These are phyloP conservation scores for Chondrus crispus DNA, from an alignment of 23 red algal species.

Conservation along the genomic window DNA sequence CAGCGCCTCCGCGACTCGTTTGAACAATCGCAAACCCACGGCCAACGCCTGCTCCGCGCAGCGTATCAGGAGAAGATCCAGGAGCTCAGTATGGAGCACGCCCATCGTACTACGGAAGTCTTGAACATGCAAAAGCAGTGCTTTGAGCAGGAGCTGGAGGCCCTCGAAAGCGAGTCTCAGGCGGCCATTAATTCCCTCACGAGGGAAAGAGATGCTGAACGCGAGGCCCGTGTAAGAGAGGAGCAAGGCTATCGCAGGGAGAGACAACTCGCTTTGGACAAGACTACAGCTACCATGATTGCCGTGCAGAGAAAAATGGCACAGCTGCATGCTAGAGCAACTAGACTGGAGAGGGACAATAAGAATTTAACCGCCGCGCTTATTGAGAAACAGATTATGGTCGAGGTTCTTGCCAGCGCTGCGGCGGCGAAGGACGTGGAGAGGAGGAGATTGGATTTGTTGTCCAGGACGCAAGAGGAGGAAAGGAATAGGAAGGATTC, in stretches of 20 bases:
- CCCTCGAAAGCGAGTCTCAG: conserved; percentile 37
- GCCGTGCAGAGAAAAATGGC: conserved; percentile 59
- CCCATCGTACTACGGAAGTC: conserved; percentile 25
- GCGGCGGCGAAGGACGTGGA: conserved; percentile 43
- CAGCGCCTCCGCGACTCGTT: background rate
- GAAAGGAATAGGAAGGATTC: conserved; percentile 33
- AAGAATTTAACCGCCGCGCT: conserved; percentile 3
- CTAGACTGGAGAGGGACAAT: conserved; percentile 46
- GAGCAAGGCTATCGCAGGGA: background rate
- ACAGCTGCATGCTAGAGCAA: conserved; percentile 44
- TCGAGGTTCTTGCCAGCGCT: conserved; percentile 39
- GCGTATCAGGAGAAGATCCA: conserved; percentile 35
- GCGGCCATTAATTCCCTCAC: background rate
- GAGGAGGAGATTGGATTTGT: conserved; percentile 12
- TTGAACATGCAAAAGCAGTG: conserved; percentile 49
- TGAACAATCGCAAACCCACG: conserved; percentile 37
- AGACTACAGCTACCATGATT: conserved; percentile 20
- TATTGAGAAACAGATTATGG: conserved; percentile 44
- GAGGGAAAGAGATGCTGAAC: conserved; percentile 1
- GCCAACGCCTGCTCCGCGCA: conserved; percentile 37
- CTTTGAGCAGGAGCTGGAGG: conserved; percentile 56
- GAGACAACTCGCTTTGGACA: conserved; percentile 25
- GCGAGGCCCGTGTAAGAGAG: background rate
- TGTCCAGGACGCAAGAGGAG: conserved; percentile 18
- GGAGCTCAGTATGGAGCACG: conserved; percentile 33